phyloP scores from a whole-genome alignment of 2,329 filamentous ascomycete genomes.

The Paraphoma chrysanthemicola region DNA sequence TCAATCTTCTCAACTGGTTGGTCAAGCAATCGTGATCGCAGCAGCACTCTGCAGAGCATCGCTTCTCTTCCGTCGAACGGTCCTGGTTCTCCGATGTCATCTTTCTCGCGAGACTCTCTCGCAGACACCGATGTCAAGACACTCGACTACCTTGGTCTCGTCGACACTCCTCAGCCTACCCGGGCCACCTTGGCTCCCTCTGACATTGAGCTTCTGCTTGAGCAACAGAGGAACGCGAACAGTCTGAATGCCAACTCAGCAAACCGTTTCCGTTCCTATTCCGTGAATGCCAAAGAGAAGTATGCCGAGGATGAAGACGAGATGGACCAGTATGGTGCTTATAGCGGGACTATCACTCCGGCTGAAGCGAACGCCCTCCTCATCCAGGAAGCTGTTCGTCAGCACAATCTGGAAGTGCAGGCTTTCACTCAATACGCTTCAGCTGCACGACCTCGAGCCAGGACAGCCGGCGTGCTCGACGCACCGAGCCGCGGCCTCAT shows the following conservation, averaged over 20 bases:
- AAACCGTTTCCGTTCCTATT: constrained; percentile 94
- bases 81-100: constrained; percentile 83
- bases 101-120: constrained; percentile 83
- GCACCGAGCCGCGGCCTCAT: constrained; percentile 70
- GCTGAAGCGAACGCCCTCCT: constrained; percentile 66
- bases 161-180: constrained; percentile 86
- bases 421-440: constrained; percentile 87
- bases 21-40: constrained; percentile 80
- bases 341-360: constrained; percentile 67
- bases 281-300: constrained; percentile 97
- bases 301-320: constrained; percentile 62
- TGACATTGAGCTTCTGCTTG: constrained; percentile 56
- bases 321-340: constrained; percentile 69
- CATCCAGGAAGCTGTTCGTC: constrained; percentile 77
- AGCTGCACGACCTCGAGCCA: constrained; percentile 81
- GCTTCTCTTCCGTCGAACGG: constrained; percentile 87
- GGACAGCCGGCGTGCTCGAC: constrained; percentile 91
- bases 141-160: constrained; percentile 92
- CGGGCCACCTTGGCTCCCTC: constrained; percentile 74
- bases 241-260: constrained; percentile 68
- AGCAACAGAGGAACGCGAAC: constrained; percentile 64
- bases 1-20: constrained; percentile 89
- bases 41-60: constrained; percentile 88
- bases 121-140: constrained; percentile 91
- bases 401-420: constrained; percentile 92